phyloP scores from a whole-genome alignment of 2,329 filamentous ascomycete genomes.

The Penicillium psychrosexuale region DNA sequence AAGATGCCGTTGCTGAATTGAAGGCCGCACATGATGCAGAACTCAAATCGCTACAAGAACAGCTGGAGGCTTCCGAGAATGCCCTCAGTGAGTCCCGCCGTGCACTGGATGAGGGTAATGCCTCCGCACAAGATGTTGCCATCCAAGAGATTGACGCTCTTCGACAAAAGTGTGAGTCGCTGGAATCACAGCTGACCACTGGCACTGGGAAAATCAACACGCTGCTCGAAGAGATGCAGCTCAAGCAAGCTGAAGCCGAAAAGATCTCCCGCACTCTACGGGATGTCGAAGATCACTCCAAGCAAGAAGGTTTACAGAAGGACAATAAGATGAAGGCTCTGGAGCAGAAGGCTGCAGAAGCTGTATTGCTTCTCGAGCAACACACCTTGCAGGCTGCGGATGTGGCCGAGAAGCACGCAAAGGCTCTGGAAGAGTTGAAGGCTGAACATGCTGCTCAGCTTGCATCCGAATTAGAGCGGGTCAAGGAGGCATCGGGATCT shows the following conservation, averaged over 20 bases:
- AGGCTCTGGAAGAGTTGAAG: constrained; percentile 35
- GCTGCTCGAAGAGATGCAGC: constrained; percentile 34
- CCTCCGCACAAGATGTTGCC: constrained; percentile 34
- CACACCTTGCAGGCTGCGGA: constrained; percentile 29
- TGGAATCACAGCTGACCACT: constrained; percentile 33
- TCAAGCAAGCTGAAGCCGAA: constrained; percentile 38
- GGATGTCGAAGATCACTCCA: constrained; percentile 36
- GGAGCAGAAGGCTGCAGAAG: constrained; percentile 34
- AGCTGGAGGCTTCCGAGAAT: constrained; percentile 34
- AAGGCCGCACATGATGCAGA: constrained; percentile 32
- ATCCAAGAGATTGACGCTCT: constrained; percentile 37
- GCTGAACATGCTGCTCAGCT: constrained; percentile 31
- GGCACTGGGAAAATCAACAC: constrained; percentile 34
- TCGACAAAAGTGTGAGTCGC: constrained; percentile 32
- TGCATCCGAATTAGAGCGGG: constrained; percentile 30
- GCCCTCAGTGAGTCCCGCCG: constrained; percentile 34
- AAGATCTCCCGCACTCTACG: constrained; percentile 38
- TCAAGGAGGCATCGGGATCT: constrained; percentile 31
- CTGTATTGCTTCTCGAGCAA: constrained; percentile 36
- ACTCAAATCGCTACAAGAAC: constrained; percentile 34
- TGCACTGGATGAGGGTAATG: constrained; percentile 34
- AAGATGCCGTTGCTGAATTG: constrained; percentile 32
- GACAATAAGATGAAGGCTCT: constrained; percentile 34
- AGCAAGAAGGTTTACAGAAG: constrained; percentile 38
- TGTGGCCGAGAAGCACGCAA: constrained; percentile 34